Evolutionary conservation across 495 filamentous ascomycete species (phyloP).

Genomic region (Staphylotrichum longicolle): DNA sequence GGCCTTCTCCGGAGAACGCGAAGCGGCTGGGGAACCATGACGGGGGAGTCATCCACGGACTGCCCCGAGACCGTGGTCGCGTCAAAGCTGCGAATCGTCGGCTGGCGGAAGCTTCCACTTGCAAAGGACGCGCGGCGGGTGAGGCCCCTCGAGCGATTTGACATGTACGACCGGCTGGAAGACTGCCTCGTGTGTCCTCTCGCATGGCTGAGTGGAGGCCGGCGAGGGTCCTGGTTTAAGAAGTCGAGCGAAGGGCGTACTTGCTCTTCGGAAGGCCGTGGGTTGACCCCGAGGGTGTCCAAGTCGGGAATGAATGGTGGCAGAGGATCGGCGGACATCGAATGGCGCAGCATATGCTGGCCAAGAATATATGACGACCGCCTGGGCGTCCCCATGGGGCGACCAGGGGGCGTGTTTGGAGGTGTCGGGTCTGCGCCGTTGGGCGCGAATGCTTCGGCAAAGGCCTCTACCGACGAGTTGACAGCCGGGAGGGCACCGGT

Average conservation of each 20-base stretch:
- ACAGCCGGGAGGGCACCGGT: slow-evolving; percentile 44
- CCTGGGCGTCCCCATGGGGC: slow-evolving; percentile 43
- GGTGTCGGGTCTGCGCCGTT: slow-evolving; percentile 49
- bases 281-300: slow-evolving; percentile 31
- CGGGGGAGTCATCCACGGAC: slow-evolving; percentile 34
- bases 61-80: slow-evolving; percentile 53
- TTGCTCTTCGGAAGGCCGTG: slow-evolving; percentile 33
- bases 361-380: slow-evolving; percentile 52
- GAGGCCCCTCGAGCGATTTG: slow-evolving; percentile 40
- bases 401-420: slow-evolving; percentile 52
- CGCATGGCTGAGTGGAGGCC: slow-evolving; percentile 37
- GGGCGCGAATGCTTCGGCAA: slow-evolving; percentile 48
- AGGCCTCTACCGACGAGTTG: slow-evolving; percentile 50
- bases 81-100: slow-evolving; percentile 60
- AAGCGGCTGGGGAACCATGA: slow-evolving; percentile 47
- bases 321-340: slow-evolving; percentile 34
- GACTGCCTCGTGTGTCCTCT: slow-evolving; percentile 39
- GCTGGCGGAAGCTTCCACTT: slow-evolving; percentile 62
- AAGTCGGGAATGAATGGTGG: slow-evolving; percentile 43
- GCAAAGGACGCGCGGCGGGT: slow-evolving; percentile 65
- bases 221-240: slow-evolving; percentile 26
- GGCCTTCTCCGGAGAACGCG: slow-evolving; percentile 76
- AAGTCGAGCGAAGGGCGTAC: slow-evolving; percentile 36
- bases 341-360: slow-evolving; percentile 37
- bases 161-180: slow-evolving; percentile 41